Evolutionary conservation across 208 protist genomes (phyloP).

Genomic region (Tritrichomonas musculus): DNA sequence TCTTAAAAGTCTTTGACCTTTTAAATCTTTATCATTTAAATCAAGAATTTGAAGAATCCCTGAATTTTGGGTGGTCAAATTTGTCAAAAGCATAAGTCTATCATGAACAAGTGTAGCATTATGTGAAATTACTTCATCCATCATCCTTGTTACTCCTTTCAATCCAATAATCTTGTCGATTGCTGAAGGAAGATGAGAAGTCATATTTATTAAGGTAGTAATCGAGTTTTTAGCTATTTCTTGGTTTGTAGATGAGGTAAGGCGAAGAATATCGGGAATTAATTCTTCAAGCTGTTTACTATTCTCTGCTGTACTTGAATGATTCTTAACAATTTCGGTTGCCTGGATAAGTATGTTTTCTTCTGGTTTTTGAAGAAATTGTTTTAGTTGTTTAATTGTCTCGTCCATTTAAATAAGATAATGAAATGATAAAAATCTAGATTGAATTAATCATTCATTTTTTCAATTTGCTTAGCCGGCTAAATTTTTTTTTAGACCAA

Average conservation of each 20-base stretch:
- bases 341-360: neutral
- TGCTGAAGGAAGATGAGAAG: neutral
- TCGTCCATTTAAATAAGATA: neutral
- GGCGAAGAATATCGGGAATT: neutral
- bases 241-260: neutral
- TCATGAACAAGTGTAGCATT: neutral
- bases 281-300: neutral
- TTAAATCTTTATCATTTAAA: neutral
- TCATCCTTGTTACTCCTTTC: neutral
- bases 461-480: too few relatives aligned
- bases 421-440: neutral
- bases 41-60: neutral
- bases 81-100: slow-evolving; percentile 7
- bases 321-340: neutral
- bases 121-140: neutral
- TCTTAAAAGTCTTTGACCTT: neutral
- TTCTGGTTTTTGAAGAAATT: neutral
- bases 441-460: too few relatives aligned
- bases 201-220: neutral
- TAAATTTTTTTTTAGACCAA: too few relatives aligned
- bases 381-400: neutral
- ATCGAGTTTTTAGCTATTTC: neutral
- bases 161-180: neutral
- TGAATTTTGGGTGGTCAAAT: neutral
- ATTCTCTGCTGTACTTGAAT: neutral